These are phyloP conservation scores for Diaporthe helianthi DNA, from an alignment of 2,329 filamentous ascomycete genomes.

Conservation along the genomic window DNA sequence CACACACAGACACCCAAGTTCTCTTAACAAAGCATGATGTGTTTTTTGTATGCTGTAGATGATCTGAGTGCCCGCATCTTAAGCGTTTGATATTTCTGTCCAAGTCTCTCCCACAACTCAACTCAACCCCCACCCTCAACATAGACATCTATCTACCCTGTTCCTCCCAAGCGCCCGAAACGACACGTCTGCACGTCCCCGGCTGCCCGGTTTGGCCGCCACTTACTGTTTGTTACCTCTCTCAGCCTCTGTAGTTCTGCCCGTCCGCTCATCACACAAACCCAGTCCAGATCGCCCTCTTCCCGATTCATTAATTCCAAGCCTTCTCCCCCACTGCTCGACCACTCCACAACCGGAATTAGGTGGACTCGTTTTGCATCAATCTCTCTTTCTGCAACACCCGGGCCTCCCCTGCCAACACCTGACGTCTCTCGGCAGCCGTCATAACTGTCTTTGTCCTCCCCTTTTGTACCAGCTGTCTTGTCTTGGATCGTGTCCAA, in stretches of 20 bases:
- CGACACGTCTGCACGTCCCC: conserved; percentile 14
- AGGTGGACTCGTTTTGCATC: conserved; percentile 12
- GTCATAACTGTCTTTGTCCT: conserved; percentile 19
- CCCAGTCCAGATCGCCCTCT: conserved; percentile 16
- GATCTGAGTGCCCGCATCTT: too few relatives aligned
- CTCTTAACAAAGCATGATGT: too few relatives aligned
- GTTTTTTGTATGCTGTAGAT: too few relatives aligned
- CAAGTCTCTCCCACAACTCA: too few relatives aligned
- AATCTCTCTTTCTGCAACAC: conserved; percentile 18
- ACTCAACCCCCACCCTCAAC: not conserved
- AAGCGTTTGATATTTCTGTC: too few relatives aligned
- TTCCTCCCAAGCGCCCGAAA: conserved; percentile 8
- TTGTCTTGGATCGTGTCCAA: conserved; percentile 17
- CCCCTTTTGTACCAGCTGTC: conserved; percentile 8
- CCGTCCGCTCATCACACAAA: conserved; percentile 18
- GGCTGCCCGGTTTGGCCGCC: conserved; percentile 11
- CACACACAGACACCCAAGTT: not conserved
- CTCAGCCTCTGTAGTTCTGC: conserved; percentile 3
- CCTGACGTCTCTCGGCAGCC: conserved; percentile 1
- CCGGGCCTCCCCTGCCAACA: conserved; percentile 8
- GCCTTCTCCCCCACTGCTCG: conserved; percentile 16
- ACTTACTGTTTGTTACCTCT: too few relatives aligned
- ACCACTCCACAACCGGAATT: conserved; percentile 20
- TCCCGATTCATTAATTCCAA: conserved; percentile 24
- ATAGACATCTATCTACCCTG: not conserved